These are phyloP conservation scores for Scedosporium minutisporum DNA, from an alignment of 2,329 filamentous ascomycete species.

Conservation along the genomic window DNA sequence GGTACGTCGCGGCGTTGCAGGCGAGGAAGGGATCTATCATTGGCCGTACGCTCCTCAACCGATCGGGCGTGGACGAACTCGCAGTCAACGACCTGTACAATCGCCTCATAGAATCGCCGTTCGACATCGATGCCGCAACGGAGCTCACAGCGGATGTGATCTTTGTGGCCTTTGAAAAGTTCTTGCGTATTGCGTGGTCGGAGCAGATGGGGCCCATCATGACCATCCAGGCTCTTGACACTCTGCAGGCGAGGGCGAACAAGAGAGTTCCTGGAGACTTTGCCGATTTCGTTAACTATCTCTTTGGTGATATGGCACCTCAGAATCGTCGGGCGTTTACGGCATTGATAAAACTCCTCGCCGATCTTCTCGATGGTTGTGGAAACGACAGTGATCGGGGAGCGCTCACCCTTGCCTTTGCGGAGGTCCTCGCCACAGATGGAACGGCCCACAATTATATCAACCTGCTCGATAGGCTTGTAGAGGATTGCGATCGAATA, in stretches of 20 bases:
- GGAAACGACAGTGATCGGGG: constrained; percentile 86
- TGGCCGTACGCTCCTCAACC: constrained; percentile 63
- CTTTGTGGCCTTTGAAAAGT: constrained; percentile 90
- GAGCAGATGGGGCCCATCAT: constrained; percentile 82
- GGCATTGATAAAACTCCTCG: constrained; percentile 73
- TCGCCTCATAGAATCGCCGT: constrained; percentile 71
- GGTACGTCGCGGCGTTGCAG: constrained; percentile 73
- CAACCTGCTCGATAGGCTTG: constrained; percentile 76
- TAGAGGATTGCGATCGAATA: constrained; percentile 82
- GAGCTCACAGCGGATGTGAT: constrained; percentile 75
- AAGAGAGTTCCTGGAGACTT: constrained; percentile 65
- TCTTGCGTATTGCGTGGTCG: constrained; percentile 77
- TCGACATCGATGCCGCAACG: constrained; percentile 62
- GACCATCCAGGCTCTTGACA: constrained; percentile 58
- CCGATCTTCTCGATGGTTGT: constrained; percentile 80
- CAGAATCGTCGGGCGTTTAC: constrained; percentile 71
- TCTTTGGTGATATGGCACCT: constrained; percentile 57
- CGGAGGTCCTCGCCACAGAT: constrained; percentile 72
- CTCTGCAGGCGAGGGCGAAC: constrained; percentile 59
- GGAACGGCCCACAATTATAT: constrained; percentile 75
- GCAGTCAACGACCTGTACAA: constrained; percentile 87
- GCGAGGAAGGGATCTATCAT: constrained; percentile 81
- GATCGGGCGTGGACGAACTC: constrained; percentile 62
- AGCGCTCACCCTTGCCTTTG: constrained; percentile 78
- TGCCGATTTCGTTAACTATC: constrained; percentile 55